Evolutionary conservation across 1,284 basidiomycete genomes (phyloP), one percentile per base, ranked within the genome.

Genomic region (Puccinia horiana): DNA sequence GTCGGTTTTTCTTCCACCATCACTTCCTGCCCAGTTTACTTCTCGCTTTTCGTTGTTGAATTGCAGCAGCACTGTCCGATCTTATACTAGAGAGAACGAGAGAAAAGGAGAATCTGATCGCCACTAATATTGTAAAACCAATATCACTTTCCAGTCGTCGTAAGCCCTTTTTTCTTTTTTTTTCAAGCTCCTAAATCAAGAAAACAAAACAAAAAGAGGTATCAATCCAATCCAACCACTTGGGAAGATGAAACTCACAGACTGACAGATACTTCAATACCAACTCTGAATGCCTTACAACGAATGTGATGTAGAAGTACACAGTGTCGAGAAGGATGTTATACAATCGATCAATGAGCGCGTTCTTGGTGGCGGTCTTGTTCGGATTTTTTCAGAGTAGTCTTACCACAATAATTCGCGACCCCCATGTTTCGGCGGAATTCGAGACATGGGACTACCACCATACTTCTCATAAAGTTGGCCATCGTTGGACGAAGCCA

Each of bases 401-500:
- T 44, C n/a, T 65, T 23, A 40, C 65, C 23, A 69, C 12, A 18
- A 29, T 69, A 26, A 69, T 69, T 42, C 40, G 67, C 29, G 77
- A 79, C 56, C 77, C 77, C 29, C 77, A 79, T 54, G n/a, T 79
- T 16, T 56, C 77, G 65, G 37, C 67, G 11, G 8, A 69, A 26
- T 79, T 79, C 44, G 63, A 79, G 35, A 79, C 77, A 8, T 56
- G 40, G 49, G n/a, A 70, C 6, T 79, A 79, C 23, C 77, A 79
- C 20, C 63, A 79, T 49, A 79, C 67, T 32, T 79, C 77, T 26
- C 77, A 79, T 44, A 65, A 79, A 42, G 52, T 79, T 8, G 77
- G 77, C 20, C 65, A 65, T 26, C 72, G 72, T 29, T 69, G 65
- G 65, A 14, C 23, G 8, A 69, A 16, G 26, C 42, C 23, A 5